Percentiles rank a stretch among this genome's conserved stretches.
These are phyloP conservation scores for Pythium rhizo-oryzae DNA, from an alignment of 352 stramenopile species.

Conservation along the genomic window DNA sequence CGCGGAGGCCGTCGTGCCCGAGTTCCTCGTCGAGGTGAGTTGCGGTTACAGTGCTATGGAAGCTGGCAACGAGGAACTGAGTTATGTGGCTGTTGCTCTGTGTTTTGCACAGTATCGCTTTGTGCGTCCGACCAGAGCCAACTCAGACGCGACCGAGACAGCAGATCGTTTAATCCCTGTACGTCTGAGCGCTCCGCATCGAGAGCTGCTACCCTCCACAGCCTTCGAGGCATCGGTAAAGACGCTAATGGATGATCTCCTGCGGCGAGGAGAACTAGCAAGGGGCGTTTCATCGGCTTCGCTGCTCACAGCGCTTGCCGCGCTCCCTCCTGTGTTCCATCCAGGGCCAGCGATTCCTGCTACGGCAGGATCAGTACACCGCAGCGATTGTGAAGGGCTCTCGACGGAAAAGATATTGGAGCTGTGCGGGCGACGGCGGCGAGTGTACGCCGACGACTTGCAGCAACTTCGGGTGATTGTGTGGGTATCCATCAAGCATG, in stretches of 20 bases:
- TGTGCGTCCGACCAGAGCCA: not conserved
- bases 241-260: not conserved
- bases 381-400: not conserved
- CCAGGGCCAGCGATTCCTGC: too few relatives aligned
- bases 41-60: not conserved
- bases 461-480: not conserved
- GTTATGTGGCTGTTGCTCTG: too few relatives aligned
- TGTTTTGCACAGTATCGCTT: not conserved
- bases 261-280: not conserved
- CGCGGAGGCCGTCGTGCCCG: conserved; percentile 61
- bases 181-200: not conserved
- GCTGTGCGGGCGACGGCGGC: not conserved
- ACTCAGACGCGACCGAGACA: not conserved
- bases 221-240: not conserved
- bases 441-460: not conserved
- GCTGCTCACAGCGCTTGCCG: not conserved
- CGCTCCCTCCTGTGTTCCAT: not conserved
- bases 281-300: not conserved
- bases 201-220: not conserved
- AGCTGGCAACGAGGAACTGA: too few relatives aligned
- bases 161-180: not conserved
- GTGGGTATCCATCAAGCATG: not conserved
- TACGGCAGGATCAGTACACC: too few relatives aligned
- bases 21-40: conserved; percentile 70
- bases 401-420: conserved; percentile 5